phyloP scores from a whole-genome alignment of 2,329 filamentous ascomycete genomes.

The Ophiostoma australiae region DNA sequence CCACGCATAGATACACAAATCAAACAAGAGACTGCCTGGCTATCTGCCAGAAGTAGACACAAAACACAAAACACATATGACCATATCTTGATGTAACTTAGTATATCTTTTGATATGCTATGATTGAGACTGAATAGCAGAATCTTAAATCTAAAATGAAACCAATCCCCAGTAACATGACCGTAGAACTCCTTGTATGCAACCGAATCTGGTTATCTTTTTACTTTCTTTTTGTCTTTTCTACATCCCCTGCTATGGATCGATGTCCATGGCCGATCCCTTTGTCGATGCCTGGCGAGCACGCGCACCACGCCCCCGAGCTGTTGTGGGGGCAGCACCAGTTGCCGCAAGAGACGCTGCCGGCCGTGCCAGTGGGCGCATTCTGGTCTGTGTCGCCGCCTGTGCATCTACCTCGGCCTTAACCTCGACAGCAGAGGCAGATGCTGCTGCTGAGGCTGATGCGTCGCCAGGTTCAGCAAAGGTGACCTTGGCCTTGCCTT shows the following conservation, averaged over 20 bases:
- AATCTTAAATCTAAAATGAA: neutral
- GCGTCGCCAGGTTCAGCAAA: neutral
- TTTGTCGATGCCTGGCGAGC: conserved; percentile 19
- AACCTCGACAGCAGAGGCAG: conserved; percentile 13
- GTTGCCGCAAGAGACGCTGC: conserved; percentile 29
- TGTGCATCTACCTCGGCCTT: conserved; percentile 22
- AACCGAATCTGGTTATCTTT: neutral
- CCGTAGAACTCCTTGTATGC: conserved; percentile 1
- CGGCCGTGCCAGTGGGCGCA: conserved; percentile 21
- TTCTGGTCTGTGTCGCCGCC: neutral
- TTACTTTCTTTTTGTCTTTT: neutral
- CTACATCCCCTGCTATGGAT: conserved; percentile 3
- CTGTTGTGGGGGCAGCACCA: neutral
- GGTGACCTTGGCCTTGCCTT: neutral
- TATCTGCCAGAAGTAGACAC: neutral
- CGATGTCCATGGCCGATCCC: conserved; percentile 22
- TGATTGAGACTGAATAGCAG: neutral
- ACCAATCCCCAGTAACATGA: neutral
- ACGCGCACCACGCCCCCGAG: conserved; percentile 19
- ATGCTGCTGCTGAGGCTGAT: neutral
- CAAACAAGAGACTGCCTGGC: neutral
- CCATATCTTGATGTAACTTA: neutral
- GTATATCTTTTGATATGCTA: neutral
- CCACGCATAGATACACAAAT: neutral
- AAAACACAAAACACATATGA: neutral